Percentiles rank a stretch among this genome's conserved stretches.
phyloP scores from a whole-genome alignment of 2,329 filamentous ascomycete species.

The Alternaria brassicicola region DNA sequence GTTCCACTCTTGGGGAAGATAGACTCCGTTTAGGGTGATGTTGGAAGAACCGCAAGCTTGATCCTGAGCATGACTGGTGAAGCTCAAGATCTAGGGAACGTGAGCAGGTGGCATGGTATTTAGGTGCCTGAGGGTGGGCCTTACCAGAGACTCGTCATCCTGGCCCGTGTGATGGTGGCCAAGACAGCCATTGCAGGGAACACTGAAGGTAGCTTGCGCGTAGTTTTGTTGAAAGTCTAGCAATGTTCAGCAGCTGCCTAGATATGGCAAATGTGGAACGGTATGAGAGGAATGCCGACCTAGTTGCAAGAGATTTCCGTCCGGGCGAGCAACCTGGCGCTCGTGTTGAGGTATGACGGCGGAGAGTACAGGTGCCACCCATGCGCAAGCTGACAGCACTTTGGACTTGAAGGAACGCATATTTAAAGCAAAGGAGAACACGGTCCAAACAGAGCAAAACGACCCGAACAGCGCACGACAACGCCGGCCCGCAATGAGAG shows the following conservation, averaged over 20 bases:
- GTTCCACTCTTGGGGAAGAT: constrained; percentile 48
- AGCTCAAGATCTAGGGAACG: constrained; percentile 49
- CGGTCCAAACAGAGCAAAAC: constrained; percentile 6
- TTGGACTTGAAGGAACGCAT: constrained; percentile 46
- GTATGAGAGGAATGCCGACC: constrained; percentile 37
- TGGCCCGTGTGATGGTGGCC: constrained; percentile 45
- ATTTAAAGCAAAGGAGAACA: constrained; percentile 15
- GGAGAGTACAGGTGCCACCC: constrained; percentile 36
- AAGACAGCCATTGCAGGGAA: constrained; percentile 53
- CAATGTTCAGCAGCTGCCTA: constrained; percentile 42
- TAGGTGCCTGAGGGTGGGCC: constrained; percentile 46
- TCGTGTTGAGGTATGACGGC: constrained; percentile 33
- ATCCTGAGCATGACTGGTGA: constrained; percentile 48
- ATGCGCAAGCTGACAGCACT: constrained; percentile 39
- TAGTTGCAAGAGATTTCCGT: constrained; percentile 35
- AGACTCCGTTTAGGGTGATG: constrained; percentile 51
- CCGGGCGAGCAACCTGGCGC: constrained; percentile 20
- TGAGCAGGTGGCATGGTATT: constrained; percentile 34
- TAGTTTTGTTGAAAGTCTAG: constrained; percentile 44
- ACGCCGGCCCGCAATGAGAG: constrained; percentile 24
- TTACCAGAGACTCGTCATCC: constrained; percentile 51
- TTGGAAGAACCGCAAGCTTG: constrained; percentile 49
- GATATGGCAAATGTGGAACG: constrained; percentile 27
- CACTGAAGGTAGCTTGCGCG: constrained; percentile 51
- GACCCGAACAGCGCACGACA: constrained; percentile 6